Base-by-base conservation (phyloP, 345 rosid species). In the Populus euphratica region DNA sequence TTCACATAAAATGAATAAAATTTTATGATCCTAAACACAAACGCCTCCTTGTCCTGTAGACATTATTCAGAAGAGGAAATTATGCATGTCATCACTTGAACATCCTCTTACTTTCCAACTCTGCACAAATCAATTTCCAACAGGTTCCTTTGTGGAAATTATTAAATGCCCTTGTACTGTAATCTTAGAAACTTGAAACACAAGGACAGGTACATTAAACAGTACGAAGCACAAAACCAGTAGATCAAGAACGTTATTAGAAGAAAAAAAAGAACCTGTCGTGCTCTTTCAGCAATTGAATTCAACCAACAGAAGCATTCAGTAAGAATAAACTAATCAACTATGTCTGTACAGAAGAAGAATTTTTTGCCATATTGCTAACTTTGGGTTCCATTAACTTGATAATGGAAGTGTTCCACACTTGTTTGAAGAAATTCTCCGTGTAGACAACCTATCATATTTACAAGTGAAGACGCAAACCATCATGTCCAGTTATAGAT, bases 401-500 rank as follows among this genome's bases (percentile, higher is more conserved):
- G 21, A 69, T 18, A 47, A 54, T 39, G 63, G 39, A 0, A 2
- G 16, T 41, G 25, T 59, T 66, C 67, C 3, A 11, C 50, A 59
- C 49, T 52, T 56, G 56, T 41, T 31, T n/a, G 59, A 18, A 76
- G 56, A 23, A 27, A 50, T 52, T 52, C 23, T 27, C 41, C 14
- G 64, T 41, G 56, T n/a, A 6, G 52, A 52, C 41, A 7, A 70
- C 41, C 35, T 39, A 47, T 36, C 10, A 7, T 77, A 66, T 78
- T 25, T 50, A 65, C 52, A 12, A 1, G 59, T 23, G 68, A 17
- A 38, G 38, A 20, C n/a, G 29, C 47, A 16, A 52, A 65, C 17
- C 64, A 68, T 88, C 86, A 93, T n/a, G 86, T 86, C 99, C 98
- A 96, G 29, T 84, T 86, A 78, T 93, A 91, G 61, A 96, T 86